These are phyloP conservation scores for Coemansia sp. DNA, from an alignment of 192 early-diverging fungal species.

Conservation along the genomic window DNA sequence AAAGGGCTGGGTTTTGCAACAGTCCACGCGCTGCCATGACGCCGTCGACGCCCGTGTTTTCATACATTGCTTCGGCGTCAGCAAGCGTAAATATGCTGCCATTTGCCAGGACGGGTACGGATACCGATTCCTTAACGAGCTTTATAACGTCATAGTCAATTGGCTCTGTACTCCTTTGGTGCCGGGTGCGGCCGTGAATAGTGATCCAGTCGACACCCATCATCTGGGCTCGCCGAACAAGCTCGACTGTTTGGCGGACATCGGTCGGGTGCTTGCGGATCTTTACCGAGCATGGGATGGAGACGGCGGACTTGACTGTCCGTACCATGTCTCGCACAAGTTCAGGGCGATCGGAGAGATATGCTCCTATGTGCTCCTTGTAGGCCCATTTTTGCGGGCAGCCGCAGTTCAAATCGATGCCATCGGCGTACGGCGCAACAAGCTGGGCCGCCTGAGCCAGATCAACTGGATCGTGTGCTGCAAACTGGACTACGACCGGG, in stretches of 20 bases:
- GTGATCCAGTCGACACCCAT: slow-evolving; percentile 89
- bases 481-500: slow-evolving; percentile 94
- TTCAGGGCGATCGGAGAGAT: slow-evolving; percentile 87
- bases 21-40: slow-evolving; percentile 93
- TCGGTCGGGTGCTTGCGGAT: slow-evolving; percentile 72
- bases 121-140: slow-evolving; percentile 75
- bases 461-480: slow-evolving; percentile 76
- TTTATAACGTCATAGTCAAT: slow-evolving; percentile 80
- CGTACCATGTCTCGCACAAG: slow-evolving; percentile 89
- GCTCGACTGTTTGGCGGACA: slow-evolving; percentile 73
- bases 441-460: slow-evolving; percentile 83
- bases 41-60: slow-evolving; percentile 75
- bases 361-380: slow-evolving; percentile 81
- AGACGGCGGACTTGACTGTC: slow-evolving; percentile 63
- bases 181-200: slow-evolving; percentile 85
- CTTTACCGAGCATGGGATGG: slow-evolving; percentile 83
- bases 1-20: slow-evolving; percentile 90
- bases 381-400: slow-evolving; percentile 97
- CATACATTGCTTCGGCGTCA: slow-evolving; percentile 77
- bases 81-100: slow-evolving; percentile 75
- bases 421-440: slow-evolving; percentile 73
- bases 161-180: slow-evolving; percentile 77
- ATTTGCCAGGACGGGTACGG: slow-evolving; percentile 85
- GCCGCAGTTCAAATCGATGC: slow-evolving; percentile 86
- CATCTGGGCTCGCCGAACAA: slow-evolving; percentile 77